These are phyloP conservation scores for Epichloe sp. DNA, from an alignment of 2,329 filamentous ascomycete genomes.

Conservation along the genomic window DNA sequence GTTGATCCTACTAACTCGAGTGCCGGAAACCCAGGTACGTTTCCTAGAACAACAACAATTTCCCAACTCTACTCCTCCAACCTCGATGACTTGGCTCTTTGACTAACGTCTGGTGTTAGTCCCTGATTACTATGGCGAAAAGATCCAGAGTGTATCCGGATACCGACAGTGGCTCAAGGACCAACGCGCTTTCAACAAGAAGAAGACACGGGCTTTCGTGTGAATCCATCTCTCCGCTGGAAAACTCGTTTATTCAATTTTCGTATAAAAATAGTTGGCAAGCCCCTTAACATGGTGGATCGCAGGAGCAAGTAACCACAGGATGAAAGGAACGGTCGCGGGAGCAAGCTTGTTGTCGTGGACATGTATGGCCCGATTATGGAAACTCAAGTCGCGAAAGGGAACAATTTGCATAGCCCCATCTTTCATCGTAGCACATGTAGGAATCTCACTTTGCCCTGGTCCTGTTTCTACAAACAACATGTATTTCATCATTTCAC, in stretches of 20 bases:
- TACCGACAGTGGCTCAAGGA: conserved; percentile 97
- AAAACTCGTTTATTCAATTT: not conserved
- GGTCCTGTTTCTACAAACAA: not conserved
- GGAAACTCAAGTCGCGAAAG: not conserved
- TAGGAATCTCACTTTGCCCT: not conserved
- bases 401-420: not conserved
- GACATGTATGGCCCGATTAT: not conserved
- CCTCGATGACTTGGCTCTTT: not conserved
- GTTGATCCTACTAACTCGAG: conserved; percentile 85
- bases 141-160: conserved; percentile 83
- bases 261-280: not conserved
- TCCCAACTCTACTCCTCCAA: not conserved
- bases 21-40: conserved; percentile 65
- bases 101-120: conserved; percentile 32
- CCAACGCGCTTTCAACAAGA: conserved; percentile 92
- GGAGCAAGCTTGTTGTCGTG: not conserved
- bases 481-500: not conserved
- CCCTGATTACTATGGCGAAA: conserved; percentile 96
- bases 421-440: conserved; percentile 6
- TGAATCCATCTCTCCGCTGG: conserved; percentile 18
- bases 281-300: too few relatives aligned
- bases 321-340: not conserved
- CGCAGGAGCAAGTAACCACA: conserved; percentile 2
- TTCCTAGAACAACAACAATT: too few relatives aligned
- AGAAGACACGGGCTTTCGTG: conserved; percentile 60